phyloP scores from a whole-genome alignment of 257 asterid genomes.

The Capsicum rhomboideum region DNA sequence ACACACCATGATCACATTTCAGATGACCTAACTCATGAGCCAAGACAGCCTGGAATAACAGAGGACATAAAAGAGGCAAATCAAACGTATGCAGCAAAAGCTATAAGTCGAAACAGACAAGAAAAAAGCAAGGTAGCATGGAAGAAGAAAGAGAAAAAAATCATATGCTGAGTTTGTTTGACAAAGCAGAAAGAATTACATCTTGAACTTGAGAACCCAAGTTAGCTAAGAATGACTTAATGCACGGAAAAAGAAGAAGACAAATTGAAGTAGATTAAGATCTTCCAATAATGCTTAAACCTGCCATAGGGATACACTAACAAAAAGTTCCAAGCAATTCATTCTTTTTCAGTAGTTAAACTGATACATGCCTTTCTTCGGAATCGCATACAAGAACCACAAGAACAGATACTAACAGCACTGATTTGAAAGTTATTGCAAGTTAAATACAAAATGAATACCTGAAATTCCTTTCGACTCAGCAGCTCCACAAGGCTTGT shows the following conservation, averaged over 20 bases:
- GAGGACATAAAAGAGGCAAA: neutral
- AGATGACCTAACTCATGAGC: conserved; percentile 96
- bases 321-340: neutral
- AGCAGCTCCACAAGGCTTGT: conserved; percentile 92
- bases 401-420: neutral
- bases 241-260: neutral
- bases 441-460: conserved; percentile 1
- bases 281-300: too few relatives aligned
- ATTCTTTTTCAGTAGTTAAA: neutral
- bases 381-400: neutral
- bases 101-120: neutral
- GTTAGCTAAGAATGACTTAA: neutral
- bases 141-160: neutral
- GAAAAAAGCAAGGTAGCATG: neutral
- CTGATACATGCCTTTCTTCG: neutral
- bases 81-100: neutral
- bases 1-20: conserved; percentile 94
- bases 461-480: conserved; percentile 86
- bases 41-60: conserved; percentile 67
- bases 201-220: neutral
- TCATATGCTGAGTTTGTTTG: neutral
- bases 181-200: neutral
- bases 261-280: too few relatives aligned
- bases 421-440: neutral
- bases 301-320: neutral